Evolutionary conservation across 2,329 filamentous ascomycete species (phyloP), one percentile per base, ranked within the genome.

Genomic region (Dendrostoma leiphaemia): DNA sequence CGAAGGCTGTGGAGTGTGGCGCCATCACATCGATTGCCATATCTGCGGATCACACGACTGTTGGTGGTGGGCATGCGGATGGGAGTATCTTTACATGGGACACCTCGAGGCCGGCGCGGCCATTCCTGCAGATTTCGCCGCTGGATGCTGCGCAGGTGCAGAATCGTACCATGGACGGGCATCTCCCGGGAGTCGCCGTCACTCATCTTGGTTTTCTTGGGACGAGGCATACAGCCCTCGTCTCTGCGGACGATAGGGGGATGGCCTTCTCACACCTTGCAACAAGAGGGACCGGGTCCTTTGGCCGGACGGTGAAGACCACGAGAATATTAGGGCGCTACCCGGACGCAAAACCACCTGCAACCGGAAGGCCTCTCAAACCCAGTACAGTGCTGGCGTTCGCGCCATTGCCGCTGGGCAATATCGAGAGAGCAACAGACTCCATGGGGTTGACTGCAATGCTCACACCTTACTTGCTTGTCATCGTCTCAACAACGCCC

Each of bases 251-350:
- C 70, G 90, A 96, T 64, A 84, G 84, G 46, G 94, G 95, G 19
- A 99, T 99, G 95, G 93, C 94, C 0, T 99, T 99, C 69, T 97
- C 94, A 3, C 95, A 99, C 71, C 81, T 99, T 9, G 95, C 94
- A 9, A 96, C 91, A 9, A 82, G 95, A 63, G 95, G 94, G 2
- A 87, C 95, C 34, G 94, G 94, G 3, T 82, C 91, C 23, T 80
- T 99, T 21, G 91, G 88, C 6, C 83, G 94, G 54, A 87, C 85
- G 0, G 89, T 99, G 44, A 96, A 91, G 72, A 96, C 91, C 0
- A 93, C 89, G 2, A 83, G 95, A 56, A 92, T 99, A 57, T 74
- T 99, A 6, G 94, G 95, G 6, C 84, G 94, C 48, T 99, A 99
- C 72, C 93, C 93, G 0, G 81, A 90, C 59, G 78, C 84, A 13